A percentile compares a stretch with the other conserved stretches of the same genome.
These are phyloP conservation scores for Entoloma clypeatum DNA, from an alignment of 1,284 basidiomycete genomes.

Conservation along the genomic window DNA sequence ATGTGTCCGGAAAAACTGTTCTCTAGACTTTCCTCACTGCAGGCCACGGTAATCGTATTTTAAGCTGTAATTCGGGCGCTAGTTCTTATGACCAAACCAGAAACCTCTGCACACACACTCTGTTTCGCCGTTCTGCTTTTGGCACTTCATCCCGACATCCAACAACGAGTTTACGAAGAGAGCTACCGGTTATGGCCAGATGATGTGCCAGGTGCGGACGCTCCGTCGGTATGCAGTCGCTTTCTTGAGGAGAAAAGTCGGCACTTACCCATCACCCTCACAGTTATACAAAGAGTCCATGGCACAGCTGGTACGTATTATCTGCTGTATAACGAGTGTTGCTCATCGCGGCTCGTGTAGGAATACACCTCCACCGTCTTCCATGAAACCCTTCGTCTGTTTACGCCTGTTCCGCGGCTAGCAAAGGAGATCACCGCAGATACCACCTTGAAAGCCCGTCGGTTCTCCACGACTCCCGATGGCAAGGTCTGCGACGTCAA, in stretches of 20 bases:
- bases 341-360: slow-evolving; percentile 22
- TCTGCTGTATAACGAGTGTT: background rate
- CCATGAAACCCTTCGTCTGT: slow-evolving; percentile 41
- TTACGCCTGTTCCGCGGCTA: slow-evolving; percentile 37
- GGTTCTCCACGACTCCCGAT: slow-evolving; percentile 29
- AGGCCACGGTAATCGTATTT: slow-evolving; percentile 30
- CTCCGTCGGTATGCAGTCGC: slow-evolving; percentile 20
- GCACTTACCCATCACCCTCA: background rate
- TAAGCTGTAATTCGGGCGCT: background rate
- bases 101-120: slow-evolving; percentile 43
- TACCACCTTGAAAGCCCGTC: slow-evolving; percentile 29
- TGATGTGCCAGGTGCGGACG: slow-evolving; percentile 18
- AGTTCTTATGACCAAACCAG: slow-evolving; percentile 21
- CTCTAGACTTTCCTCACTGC: slow-evolving; percentile 38
- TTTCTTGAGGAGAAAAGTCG: background rate
- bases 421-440: slow-evolving; percentile 37
- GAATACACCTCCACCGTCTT: slow-evolving; percentile 39
- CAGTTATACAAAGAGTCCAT: slow-evolving; percentile 36
- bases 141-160: slow-evolving; percentile 43
- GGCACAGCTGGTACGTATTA: slow-evolving; percentile 28
- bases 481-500: slow-evolving; percentile 27
- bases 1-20: background rate
- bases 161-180: slow-evolving; percentile 41
- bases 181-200: slow-evolving; percentile 33
- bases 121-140: slow-evolving; percentile 39